Conservation (phyloP, 768 basidiomycete species). For the Suillus paluster region DNA sequence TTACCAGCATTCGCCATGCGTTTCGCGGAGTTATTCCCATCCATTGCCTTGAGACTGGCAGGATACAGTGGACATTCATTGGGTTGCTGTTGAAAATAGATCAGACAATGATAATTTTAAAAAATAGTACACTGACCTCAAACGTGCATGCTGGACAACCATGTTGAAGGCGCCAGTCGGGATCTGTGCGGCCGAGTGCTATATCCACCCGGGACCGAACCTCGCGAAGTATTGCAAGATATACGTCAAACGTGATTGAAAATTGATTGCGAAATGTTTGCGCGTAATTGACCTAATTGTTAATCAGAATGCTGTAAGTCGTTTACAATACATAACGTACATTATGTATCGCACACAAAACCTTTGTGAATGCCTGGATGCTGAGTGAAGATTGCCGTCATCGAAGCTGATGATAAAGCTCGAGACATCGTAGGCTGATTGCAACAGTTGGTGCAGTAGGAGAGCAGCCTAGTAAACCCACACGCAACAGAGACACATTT, state of each 20-base stretch:
- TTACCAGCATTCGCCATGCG: conserved; percentile 25
- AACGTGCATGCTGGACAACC: not conserved
- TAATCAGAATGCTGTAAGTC: not conserved
- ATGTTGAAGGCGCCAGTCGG: not conserved
- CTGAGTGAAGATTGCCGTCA: not conserved
- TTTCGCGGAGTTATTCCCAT: conserved; percentile 42
- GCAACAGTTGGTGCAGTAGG: not conserved
- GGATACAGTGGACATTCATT: conserved; percentile 33
- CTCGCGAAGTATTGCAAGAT: not conserved
- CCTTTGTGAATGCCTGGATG: not conserved
- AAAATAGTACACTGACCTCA: not conserved
- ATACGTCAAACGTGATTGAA: not conserved
- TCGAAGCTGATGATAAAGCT: too few species aligned
- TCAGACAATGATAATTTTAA: not conserved
- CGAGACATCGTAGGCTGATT: too few species aligned
- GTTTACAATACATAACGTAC: not conserved
- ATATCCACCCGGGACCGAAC: not conserved
- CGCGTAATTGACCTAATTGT: not conserved
- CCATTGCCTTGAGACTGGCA: conserved; percentile 29
- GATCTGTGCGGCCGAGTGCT: not conserved
- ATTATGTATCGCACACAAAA: not conserved
- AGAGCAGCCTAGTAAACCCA: not conserved
- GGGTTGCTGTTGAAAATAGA: conserved; percentile 8
- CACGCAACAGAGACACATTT: not conserved
- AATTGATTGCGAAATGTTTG: not conserved